Percentiles rank a stretch among this genome's conserved stretches.
phyloP scores from a whole-genome alignment of 495 filamentous ascomycete genomes.

The Xylaria telfairii region DNA sequence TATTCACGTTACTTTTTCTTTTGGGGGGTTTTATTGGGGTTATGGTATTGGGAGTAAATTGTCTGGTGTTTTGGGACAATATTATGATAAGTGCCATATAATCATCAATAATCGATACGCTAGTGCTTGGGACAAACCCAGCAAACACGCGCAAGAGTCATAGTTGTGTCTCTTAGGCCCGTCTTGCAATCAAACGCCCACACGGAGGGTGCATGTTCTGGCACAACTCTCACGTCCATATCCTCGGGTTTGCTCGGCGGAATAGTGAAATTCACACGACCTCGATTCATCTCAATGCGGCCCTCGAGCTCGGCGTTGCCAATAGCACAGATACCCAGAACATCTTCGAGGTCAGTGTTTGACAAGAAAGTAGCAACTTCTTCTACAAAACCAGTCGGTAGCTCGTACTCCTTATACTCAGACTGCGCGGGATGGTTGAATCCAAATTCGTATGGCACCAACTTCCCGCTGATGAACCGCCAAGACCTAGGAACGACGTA shows the following conservation, averaged over 20 bases:
- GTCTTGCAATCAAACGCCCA: slow-evolving; percentile 16
- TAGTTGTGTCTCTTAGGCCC: slow-evolving; percentile 11
- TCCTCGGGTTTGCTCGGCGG: slow-evolving; percentile 16
- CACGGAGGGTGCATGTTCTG: slow-evolving; percentile 18
- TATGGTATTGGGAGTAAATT: not conserved
- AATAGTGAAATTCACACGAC: slow-evolving; percentile 10
- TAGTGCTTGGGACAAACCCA: slow-evolving; percentile 19
- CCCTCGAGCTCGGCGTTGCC: slow-evolving; percentile 9
- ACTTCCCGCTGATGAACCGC: slow-evolving; percentile 8
- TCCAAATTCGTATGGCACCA: slow-evolving; percentile 16
- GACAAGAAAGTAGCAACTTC: slow-evolving; percentile 13
- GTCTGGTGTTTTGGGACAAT: not conserved
- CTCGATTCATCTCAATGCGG: slow-evolving; percentile 16
- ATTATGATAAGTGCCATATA: not conserved
- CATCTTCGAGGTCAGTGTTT: slow-evolving; percentile 10
- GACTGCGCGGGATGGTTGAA: slow-evolving; percentile 20
- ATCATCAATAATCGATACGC: not conserved
- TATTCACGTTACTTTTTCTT: not conserved
- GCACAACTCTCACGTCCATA: slow-evolving; percentile 19
- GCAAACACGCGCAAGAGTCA: slow-evolving; percentile 16
- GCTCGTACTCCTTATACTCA: not conserved
- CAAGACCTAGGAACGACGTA: slow-evolving; percentile 13
- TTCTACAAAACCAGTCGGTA: slow-evolving; percentile 3
- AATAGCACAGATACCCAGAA: slow-evolving; percentile 13
- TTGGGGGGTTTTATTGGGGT: not conserved